phyloP scores from a whole-genome alignment of 1,284 basidiomycete genomes.

The Naganishia albida region DNA sequence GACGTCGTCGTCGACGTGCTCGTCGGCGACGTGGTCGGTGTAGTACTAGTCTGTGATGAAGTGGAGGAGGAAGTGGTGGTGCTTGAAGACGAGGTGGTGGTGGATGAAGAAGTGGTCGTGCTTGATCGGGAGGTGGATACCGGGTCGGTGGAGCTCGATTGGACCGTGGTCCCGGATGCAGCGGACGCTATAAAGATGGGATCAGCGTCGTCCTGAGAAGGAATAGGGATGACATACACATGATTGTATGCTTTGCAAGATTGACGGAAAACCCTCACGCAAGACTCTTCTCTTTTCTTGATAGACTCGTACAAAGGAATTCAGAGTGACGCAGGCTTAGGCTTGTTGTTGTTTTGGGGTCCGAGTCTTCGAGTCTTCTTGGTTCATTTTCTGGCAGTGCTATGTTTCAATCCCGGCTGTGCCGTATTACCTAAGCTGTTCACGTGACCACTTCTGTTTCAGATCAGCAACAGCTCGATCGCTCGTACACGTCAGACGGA shows the following conservation, averaged over 20 bases:
- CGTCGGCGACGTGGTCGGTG: constrained; percentile 4
- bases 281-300: too few species aligned
- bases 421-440: too few species aligned
- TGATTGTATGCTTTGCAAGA: background rate
- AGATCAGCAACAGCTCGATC: too few species aligned
- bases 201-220: background rate
- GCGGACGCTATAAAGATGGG: background rate
- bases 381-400: too few species aligned
- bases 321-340: too few species aligned
- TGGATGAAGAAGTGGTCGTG: background rate
- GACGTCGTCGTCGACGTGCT: background rate
- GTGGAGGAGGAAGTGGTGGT: background rate
- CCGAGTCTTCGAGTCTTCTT: too few species aligned
- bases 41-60: background rate
- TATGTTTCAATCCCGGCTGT: too few species aligned
- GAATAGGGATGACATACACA: background rate
- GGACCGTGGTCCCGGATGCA: background rate
- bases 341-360: too few species aligned
- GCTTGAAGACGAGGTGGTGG: background rate
- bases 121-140: background rate
- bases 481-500: too few species aligned
- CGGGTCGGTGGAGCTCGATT: background rate
- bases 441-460: too few species aligned
- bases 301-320: too few species aligned
- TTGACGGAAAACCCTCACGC: too few species aligned